phyloP scores from a whole-genome alignment of 768 basidiomycete species.

The Naganishia friedmannii region DNA sequence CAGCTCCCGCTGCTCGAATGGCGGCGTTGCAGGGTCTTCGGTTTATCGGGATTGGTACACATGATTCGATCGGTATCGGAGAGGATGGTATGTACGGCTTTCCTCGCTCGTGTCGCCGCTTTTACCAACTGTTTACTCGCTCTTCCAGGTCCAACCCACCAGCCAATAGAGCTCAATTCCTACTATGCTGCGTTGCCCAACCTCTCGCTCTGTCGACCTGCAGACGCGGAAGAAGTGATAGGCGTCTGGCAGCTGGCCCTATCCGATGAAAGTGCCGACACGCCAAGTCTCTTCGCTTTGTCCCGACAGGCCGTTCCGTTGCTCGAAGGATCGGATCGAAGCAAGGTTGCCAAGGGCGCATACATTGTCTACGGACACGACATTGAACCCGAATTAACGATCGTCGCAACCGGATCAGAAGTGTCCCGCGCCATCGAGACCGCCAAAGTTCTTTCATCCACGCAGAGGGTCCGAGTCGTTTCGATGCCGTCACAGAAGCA shows the following conservation, averaged over 20 bases:
- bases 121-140: neutral
- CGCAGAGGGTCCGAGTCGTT: conserved; percentile 43
- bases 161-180: conserved; percentile 43
- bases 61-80: conserved; percentile 49
- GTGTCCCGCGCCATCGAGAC: conserved; percentile 43
- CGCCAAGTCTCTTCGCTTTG: conserved; percentile 43
- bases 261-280: conserved; percentile 27
- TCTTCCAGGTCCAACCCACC: conserved; percentile 46
- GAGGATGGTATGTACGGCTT: conserved; percentile 41
- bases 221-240: conserved; percentile 49
- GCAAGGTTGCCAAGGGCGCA: conserved; percentile 40
- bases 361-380: conserved; percentile 42
- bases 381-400: conserved; percentile 38
- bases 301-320: conserved; percentile 47
- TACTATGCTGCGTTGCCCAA: conserved; percentile 47
- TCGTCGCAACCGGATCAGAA: conserved; percentile 48
- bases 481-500: conserved; percentile 47
- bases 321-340: conserved; percentile 41
- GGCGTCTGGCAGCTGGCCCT: conserved; percentile 46
- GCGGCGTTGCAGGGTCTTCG: conserved; percentile 45
- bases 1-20: conserved; percentile 50
- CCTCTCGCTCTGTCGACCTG: conserved; percentile 47
- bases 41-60: conserved; percentile 50
- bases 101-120: neutral
- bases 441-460: conserved; percentile 37